Percentiles rank a stretch among this genome's conserved stretches.
These are phyloP conservation scores for Echites panduratus DNA, from an alignment of 257 asterid species.

Conservation along the genomic window DNA sequence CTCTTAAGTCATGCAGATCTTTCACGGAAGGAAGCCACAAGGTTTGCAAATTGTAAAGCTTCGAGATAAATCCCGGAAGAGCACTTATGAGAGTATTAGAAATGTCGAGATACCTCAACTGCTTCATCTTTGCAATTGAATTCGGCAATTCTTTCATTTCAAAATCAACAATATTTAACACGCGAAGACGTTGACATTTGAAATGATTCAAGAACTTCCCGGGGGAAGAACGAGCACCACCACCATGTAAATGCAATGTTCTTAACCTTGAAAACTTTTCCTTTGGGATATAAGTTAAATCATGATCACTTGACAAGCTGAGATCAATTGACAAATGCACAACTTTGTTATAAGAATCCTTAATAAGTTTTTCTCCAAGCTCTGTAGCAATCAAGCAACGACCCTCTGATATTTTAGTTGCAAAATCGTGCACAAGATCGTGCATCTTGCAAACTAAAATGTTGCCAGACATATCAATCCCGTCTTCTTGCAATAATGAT, in stretches of 20 bases:
- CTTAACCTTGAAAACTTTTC: not conserved
- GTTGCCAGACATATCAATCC: too few relatives aligned
- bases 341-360: not conserved
- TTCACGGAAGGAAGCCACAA: not conserved
- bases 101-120: constrained; percentile 16
- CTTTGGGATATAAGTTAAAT: not conserved
- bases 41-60: constrained; percentile 18
- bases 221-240: fast-evolving
- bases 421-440: not conserved
- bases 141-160: constrained; percentile 9
- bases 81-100: not conserved
- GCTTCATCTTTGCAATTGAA: constrained; percentile 15
- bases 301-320: too few relatives aligned
- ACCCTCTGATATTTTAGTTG: not conserved
- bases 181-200: not conserved
- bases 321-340: not conserved
- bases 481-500: too few relatives aligned
- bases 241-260: not conserved
- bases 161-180: not conserved
- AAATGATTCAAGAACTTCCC: not conserved
- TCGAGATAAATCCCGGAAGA: constrained; percentile 8
- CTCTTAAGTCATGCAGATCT: not conserved
- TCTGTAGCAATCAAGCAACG: not conserved
- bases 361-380: too few relatives aligned
- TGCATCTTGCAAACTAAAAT: not conserved